Base-by-base conservation (phyloP, 768 basidiomycete genomes). In the Calocera viscosa region DNA sequence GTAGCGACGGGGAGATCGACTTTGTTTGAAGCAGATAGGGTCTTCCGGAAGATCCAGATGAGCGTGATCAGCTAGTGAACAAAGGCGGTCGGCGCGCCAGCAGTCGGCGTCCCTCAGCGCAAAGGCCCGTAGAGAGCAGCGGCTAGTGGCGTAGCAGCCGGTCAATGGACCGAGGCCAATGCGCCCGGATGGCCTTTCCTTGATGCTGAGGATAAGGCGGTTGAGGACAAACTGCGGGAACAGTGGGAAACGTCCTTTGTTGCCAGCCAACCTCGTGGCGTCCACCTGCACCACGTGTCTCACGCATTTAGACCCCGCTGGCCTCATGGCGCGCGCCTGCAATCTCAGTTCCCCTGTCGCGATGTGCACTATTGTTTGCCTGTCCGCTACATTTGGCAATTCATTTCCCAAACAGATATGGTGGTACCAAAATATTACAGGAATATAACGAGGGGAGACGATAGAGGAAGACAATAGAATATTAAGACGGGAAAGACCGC, bases 351-450 rank as follows among this genome's bases (percentile, higher is more conserved):
- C 14, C 53, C 7, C 26, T 60, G 53, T 14, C 19, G 7, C 7
- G 43, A 19, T 7, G 3, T 19, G 5, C 43, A 17, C 24, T 47
- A 19, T 47, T 47, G 43, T 47, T 47, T 47, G 43, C 24, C 43
- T 47, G 19, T 24, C 43, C 43, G 16, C 43, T 47, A 47, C 43
- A 60, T 60, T 60, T 60, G 26, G 53, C 53, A 60, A 32, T 60
- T 60, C 53, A 60, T 26, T 60, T 60, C 53, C 53, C 30, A 60
- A 60, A 60, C 53, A 60, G 67, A 67, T 64, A 63, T 67, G 60
- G 63, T 38, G 39, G 47, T 40, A 32, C 65, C 22, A 63, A 63
- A 53, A 67, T 41, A 53, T 40, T 60, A 63, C 41, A 66, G 41
- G 47, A 66, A 53, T 22, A 66, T 22, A 32, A 8, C 65, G 32